Evolutionary conservation across 352 stramenopile species (phyloP), one percentile per base, ranked within the genome.

Genomic region (Phytophthora tubulina): DNA sequence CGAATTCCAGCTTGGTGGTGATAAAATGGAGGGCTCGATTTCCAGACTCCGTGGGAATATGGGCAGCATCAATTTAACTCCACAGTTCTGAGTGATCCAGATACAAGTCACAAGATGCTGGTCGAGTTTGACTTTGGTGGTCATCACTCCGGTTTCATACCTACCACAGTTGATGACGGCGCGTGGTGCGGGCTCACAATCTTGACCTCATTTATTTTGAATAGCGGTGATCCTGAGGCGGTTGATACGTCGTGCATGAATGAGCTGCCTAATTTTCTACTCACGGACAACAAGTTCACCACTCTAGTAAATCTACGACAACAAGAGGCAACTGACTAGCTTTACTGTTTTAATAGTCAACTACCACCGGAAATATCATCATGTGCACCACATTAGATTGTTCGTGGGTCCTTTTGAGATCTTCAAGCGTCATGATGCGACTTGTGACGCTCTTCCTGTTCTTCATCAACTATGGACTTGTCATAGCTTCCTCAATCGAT

Each of bases 21-120:
- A 76, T 89, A 42, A 42, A 82, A 68, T n/a, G 78, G 78, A 36
- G 68, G 72, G 14, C 61, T 86, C 11, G 76, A 86, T 45, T 79
- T 79, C 9, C 67, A 85, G 53, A 89, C 76, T 4, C 75, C 72
- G 0, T 67, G 67, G 63, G 76, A 85, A 51, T 85, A 78, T 67
- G 80, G 72, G 10, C 46, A 59, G 33, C 41, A 73, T 21, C 68
- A 84, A 42, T 79, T 69, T 57, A 57, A 60, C 0, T 56, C 69
- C 5, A 63, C 81, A 15, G 36, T 52, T 30, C 58, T 75, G 11
- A 36, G 13, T 1, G 57, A 70, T 3, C 70, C 49, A 27, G 48
- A 53, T 21, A 63, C 66, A 51, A 78, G 66, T 27, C 55, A 69
- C 45, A 86, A 86, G 39, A 73, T 85, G 63, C 57, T 86, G 3